A percentile compares a stretch with the other conserved stretches of the same genome.
Evolutionary conservation across 1,284 basidiomycete species (phyloP).

Genomic region (Lignosus rhinocerotis): DNA sequence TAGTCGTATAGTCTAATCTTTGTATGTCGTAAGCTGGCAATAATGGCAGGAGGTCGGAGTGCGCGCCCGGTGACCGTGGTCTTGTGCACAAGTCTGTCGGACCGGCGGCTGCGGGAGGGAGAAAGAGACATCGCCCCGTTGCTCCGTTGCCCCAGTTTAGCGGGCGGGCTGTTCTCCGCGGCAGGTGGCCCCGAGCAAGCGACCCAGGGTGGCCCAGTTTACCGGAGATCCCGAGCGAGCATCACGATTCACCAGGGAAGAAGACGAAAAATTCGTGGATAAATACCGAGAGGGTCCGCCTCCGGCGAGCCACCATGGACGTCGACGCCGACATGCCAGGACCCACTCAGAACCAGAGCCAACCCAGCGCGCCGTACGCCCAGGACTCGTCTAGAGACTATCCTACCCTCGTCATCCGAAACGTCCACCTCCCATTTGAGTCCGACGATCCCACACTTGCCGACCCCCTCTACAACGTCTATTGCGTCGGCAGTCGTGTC

Average conservation of each 20-base stretch:
- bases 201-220: neutral
- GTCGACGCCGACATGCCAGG: slow-evolving; percentile 23
- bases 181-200: slow-evolving; percentile 6
- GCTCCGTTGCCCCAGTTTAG: neutral
- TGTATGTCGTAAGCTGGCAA: neutral
- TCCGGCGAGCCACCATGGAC: slow-evolving; percentile 13
- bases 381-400: slow-evolving; percentile 2
- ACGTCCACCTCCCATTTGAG: slow-evolving; percentile 27
- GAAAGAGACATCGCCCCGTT: neutral
- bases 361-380: neutral
- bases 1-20: slow-evolving; percentile 12
- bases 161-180: neutral
- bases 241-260: slow-evolving; percentile 7
- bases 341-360: slow-evolving; percentile 3
- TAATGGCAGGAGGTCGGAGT: slow-evolving; percentile 2
- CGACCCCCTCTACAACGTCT: slow-evolving; percentile 28
- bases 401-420: slow-evolving; percentile 26
- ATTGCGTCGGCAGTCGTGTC: slow-evolving; percentile 27
- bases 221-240: slow-evolving; percentile 5
- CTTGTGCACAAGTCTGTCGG: neutral
- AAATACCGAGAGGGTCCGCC: slow-evolving; percentile 5
- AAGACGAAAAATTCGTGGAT: slow-evolving; percentile 1
- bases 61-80: slow-evolving; percentile 1
- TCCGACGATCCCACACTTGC: slow-evolving; percentile 20
- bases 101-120: neutral